A percentile compares a stretch with the other conserved stretches of the same genome.
Evolutionary conservation across 441 rosid genomes (phyloP).

Genomic region (Manihot esculenta): DNA sequence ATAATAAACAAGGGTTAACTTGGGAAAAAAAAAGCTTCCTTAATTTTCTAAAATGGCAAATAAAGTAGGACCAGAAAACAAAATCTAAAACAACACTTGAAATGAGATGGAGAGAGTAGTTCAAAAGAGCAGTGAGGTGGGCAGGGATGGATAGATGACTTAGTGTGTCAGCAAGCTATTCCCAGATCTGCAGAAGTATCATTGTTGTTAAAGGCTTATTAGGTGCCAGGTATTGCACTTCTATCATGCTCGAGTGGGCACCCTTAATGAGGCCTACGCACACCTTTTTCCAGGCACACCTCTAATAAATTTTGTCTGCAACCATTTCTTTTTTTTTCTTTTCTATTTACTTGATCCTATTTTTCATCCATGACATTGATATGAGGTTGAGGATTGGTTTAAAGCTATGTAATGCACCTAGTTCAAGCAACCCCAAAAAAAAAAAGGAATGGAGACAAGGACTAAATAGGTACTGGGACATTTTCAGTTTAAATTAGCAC

Average conservation of each 20-base stretch:
- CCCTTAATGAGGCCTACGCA: background rate
- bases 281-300: background rate
- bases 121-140: no score
- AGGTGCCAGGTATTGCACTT: background rate
- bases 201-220: background rate
- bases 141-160: no score
- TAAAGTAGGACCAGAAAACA: no score
- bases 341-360: background rate
- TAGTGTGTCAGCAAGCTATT: background rate
- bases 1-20: no score
- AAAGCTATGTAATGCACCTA: background rate
- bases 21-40: no score
- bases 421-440: background rate
- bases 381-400: background rate
- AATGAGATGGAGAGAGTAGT: no score
- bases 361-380: background rate
- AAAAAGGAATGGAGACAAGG: background rate
- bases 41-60: no score
- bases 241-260: background rate
- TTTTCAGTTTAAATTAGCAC: background rate
- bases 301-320: background rate
- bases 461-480: background rate
- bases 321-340: background rate
- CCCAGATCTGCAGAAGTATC: background rate
- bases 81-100: no score